Base-by-base conservation (phyloP, 2,329 filamentous ascomycete genomes). In the Neopestalotiopsis sp. region DNA sequence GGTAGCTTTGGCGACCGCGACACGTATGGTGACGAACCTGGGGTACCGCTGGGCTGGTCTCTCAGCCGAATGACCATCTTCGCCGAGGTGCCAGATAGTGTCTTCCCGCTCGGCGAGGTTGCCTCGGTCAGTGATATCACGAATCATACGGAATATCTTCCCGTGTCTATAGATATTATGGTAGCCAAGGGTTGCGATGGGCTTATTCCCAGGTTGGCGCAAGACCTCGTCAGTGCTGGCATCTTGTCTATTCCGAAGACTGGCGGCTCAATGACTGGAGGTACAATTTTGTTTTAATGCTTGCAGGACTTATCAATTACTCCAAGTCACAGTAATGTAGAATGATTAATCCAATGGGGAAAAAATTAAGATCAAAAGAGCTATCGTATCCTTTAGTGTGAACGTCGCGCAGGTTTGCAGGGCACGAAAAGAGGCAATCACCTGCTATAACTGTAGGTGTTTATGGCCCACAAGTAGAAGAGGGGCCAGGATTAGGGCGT, bases 131-230 rank as follows among this genome's bases (percentile, higher is more conserved):
- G 80, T 57, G 84, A 83, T 0, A 53, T 53, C 4, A 53, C 45
- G 17, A 79, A 82, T 1, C 84, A 85, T 53, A 80, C 80, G 5
- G 85, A 88, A 72, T 78, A 78, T 61, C 75, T 90, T 42, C 89
- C 89, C 0, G 88, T 91, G 0, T 85, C 86, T 0, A 83, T 90
- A 0, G 82, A 88, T 70, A 79, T 91, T 24, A 79, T 91, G 78
- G 88, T 83, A 0, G 86, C 87, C 0, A 86, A 84, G 71, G 88
- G 89, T 0, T 91, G 89, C 70, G 89, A 91, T 77, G 86, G 87
- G 0, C 81, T 90, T 79, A 73, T 91, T 32, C 86, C 86, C 57
- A 83, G 81, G 58, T 75, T 91, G 64, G 85, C 88, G 2, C 79
- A 83, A 64, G 85, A 87, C 57, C 70, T 91, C 68, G 81, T 85